Base-by-base conservation (phyloP, 345 rosid genomes). In the Dipteronia dyeriana region DNA sequence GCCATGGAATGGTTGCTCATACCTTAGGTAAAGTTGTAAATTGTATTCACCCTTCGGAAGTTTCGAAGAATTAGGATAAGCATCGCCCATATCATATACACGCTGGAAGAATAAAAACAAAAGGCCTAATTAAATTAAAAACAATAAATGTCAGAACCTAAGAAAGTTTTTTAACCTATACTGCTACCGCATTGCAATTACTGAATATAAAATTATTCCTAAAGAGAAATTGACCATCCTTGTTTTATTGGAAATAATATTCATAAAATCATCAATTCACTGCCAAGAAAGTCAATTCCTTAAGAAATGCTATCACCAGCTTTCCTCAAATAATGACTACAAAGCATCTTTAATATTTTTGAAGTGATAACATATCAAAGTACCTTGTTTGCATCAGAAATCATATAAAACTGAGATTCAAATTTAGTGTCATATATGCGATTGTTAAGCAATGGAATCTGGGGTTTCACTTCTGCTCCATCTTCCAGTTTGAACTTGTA, bases 361-460 rank as follows among this genome's bases (percentile, higher is more conserved):
- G 25, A 47, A 26, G 66, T 31, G 29, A 72, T 23, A 66, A 61
- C 72, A 79, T 22, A 43, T 39, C n/a, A 6, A 38, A 68, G 73
- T 84, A 96, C 99, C 99, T 96, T 94, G 88, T 96, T 96, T 45
- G 86, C 26, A 73, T 96, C 99, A 71, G 95, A 92, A 85, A 96
- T 91, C 93, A 94, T 87, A 83, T 88, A 96, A 88, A 94, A 94
- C 68, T 96, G 99, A 26, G 98, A 96, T 86, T 96, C 98, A 76
- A 94, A 96, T 87, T 92, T 96, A 70, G 88, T 94, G 87, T 96
- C 99, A 84, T 96, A 96, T 75, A 96, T 88, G 74, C 99, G 97
- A 87, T 90, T 88, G 84, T 94, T 96, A 76, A 96, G 90, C 77
- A 96, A 80, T 6, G 99, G 99, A 79, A 96, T 86, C 65, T 86